Evolutionary conservation across 176 grass and related monocot genomes (phyloP).

Genomic region (Pontederia crassipes): DNA sequence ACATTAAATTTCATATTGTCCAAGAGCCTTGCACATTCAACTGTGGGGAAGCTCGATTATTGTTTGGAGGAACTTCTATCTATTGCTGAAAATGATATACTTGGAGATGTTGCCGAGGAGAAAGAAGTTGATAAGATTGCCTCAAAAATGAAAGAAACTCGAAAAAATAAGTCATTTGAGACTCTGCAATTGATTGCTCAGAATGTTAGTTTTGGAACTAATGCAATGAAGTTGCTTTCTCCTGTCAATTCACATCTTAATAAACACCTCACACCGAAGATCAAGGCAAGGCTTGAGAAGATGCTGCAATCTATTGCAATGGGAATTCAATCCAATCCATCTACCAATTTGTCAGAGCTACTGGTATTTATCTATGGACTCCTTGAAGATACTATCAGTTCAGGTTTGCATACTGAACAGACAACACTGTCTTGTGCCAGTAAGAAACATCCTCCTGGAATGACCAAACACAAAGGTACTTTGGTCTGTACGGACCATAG

Average conservation of each 20-base stretch:
- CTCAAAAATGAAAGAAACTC: slow-evolving; percentile 97
- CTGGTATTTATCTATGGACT: slow-evolving; percentile 69
- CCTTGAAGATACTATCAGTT: slow-evolving; percentile 47
- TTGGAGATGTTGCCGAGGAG: slow-evolving; percentile 84
- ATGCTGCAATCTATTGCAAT: slow-evolving; percentile 79
- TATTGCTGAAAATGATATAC: slow-evolving; percentile 64
- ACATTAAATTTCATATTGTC: slow-evolving; percentile 74
- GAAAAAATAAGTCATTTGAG: slow-evolving; percentile 87
- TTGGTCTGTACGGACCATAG: slow-evolving; percentile 10
- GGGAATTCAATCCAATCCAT: slow-evolving; percentile 76
- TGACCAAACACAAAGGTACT: slow-evolving; percentile 20
- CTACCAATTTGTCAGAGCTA: slow-evolving; percentile 49
- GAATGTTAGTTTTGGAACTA: slow-evolving; percentile 66
- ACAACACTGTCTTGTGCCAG: slow-evolving; percentile 13
- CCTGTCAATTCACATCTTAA: slow-evolving; percentile 48
- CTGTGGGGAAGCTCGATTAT: slow-evolving; percentile 69
- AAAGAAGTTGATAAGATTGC: slow-evolving; percentile 97
- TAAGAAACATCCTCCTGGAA: slow-evolving; percentile 22
- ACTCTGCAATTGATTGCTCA: slow-evolving; percentile 70
- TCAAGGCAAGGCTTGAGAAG: slow-evolving; percentile 55
- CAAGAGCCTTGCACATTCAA: slow-evolving; percentile 38
- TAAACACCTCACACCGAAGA: slow-evolving; percentile 62
- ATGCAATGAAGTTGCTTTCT: slow-evolving; percentile 61
- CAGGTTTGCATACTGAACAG: slow-evolving; percentile 31
- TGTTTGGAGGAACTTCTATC: slow-evolving; percentile 77